Conservation (phyloP, 1,284 basidiomycete species). For the Pascua sp. region DNA sequence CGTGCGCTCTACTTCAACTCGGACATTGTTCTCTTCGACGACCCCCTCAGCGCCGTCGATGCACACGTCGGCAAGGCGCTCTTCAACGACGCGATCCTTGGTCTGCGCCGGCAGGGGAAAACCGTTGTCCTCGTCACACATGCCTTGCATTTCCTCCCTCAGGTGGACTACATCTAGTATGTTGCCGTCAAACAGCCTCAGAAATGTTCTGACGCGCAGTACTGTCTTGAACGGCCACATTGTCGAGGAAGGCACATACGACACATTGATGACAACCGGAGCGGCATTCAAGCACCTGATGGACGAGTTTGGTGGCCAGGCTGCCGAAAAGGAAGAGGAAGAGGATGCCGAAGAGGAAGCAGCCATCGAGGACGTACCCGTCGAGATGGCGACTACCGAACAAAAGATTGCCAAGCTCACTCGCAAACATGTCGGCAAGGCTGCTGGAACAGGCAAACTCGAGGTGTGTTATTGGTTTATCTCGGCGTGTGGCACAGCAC, state of each 20-base stretch:
- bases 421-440: constrained; percentile 48
- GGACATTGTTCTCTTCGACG: constrained; percentile 81
- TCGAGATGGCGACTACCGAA: constrained; percentile 8
- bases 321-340: constrained; percentile 51
- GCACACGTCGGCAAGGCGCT: constrained; percentile 81
- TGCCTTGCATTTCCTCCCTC: constrained; percentile 50
- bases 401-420: constrained; percentile 17
- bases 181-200: constrained; percentile 31
- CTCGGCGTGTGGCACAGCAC: too few relatives aligned
- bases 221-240: constrained; percentile 60
- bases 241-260: constrained; percentile 64
- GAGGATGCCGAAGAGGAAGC: constrained; percentile 48
- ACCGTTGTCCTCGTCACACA: constrained; percentile 67
- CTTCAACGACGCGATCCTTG: constrained; percentile 78
- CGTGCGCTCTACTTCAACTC: constrained; percentile 80
- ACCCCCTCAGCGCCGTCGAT: constrained; percentile 72
- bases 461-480: constrained; percentile 35
- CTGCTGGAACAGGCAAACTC: constrained; percentile 60
- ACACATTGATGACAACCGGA: constrained; percentile 55
- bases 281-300: constrained; percentile 62
- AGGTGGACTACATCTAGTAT: constrained; percentile 17
- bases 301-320: constrained; percentile 60
- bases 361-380: constrained; percentile 31
- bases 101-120: constrained; percentile 57
- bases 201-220: not conserved